Evolutionary conservation across 225 moss, liverwort and hornwort genomes (phyloP), one percentile per base, ranked within the genome.

Genomic region (Rhytidiadelphus loreus): DNA sequence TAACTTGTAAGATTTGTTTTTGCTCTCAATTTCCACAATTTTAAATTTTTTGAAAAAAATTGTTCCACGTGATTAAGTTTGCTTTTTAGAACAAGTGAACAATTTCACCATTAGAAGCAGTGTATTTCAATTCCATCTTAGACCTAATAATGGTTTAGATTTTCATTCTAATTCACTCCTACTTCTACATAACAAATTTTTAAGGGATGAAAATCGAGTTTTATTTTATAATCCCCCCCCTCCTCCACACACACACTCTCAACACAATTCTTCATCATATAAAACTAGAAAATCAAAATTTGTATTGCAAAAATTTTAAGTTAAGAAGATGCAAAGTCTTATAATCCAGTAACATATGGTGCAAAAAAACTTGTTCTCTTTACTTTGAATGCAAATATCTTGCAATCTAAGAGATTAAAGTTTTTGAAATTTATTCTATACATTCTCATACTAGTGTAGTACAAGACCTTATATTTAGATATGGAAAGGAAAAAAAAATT

Each of bases 61-160:
- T 2, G 3, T 6, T 39, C 14, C 3, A 13, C 0, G 2, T 24
- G 1, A 39, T 69, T 24, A 14, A 8, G 3, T 24, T 66, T 68
- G 30, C 2, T 22, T 33, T 9, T 0, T 23, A 37, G 3, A 21
- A 66, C 11, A 58, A 23, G 1, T 59, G 12, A 20, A 59, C 12
- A 68, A 12, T 68, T 22, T 68, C n/a, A n/a, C 4, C 2, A 5
- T 7, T 69, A 1, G 1, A 1, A 69, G 4, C 23, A 23, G 12
- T 22, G 13, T 69, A 6, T 25, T 25, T 70, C 41, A 71, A 8
- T n/a, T 43, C 43, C 8, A 69, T 24, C 69, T 69, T 24, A 24
- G 13, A 39, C 1, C 22, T 24, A 13, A 13, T 13, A 24, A 39
- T 0, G 0, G 8, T 39, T 69, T 8, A 7, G 2, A 8, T 39